Base-by-base conservation (phyloP, 805 yeast genomes). In the Starmerella powellii region DNA sequence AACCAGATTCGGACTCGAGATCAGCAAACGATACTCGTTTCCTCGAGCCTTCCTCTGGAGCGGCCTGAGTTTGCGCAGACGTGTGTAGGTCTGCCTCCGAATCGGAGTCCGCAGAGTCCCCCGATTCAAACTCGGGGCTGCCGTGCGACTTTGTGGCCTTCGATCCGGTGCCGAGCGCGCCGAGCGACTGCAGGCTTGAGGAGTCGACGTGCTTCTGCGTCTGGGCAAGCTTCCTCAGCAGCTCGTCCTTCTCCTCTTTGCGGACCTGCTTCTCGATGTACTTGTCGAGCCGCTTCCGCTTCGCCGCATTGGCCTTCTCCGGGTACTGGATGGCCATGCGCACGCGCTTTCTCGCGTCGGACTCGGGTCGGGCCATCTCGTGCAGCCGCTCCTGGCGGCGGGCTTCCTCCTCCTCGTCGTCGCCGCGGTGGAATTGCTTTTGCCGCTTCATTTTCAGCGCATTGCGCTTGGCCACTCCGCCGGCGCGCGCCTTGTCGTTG, bases 401-500 rank as follows among this genome's bases (percentile, higher is more conserved):
- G 21, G 31, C 31, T 27, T 43, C 32, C 45, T 42, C 45, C 19
- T 30, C 42, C 23, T 46, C 52, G 1, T 44, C 52, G 8, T 50
- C 56, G 17, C 46, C 58, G 3, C 56, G 62, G 23, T 63, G 56
- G 57, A 79, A 78, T 51, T 80, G 84, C 56, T 79, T 80, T 53
- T 80, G 80, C 40, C 93, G 66, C 19, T 74, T 80, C 38, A 63
- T 62, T 49, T 75, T 78, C 53, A 84, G 64, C 37, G 77, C 77
- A 24, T 78, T 75, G 58, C 79, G 82, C 66, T 79, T 83, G 23
- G 85, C 77, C 54, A 84, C 77, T 71, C 80, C 80, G 16, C 94
- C 94, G 2, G 84, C 58, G 27, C 94, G 75, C 42, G 91, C 94
- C 64, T 80, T 81, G 59, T 80, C 94, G 58, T 84, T 84, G 65